Conservation (phyloP, 257 asterid species). For the Lycium barbarum region DNA sequence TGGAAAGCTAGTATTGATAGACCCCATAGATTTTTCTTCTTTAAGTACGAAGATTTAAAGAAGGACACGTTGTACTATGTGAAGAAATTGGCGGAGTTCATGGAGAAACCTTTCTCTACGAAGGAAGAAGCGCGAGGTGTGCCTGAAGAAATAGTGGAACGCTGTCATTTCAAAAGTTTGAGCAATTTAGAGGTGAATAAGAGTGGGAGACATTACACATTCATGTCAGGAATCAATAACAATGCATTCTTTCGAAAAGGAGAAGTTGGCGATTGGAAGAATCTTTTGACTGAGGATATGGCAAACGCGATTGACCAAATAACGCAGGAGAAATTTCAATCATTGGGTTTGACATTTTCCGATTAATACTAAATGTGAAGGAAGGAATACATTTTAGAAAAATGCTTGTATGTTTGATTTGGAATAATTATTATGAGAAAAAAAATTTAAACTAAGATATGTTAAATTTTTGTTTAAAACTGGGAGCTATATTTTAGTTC, state of each 20-base stretch:
- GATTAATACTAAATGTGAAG: no score
- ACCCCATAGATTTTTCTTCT: not conserved
- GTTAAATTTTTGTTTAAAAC: no score
- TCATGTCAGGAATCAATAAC: not conserved
- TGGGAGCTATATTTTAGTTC: no score
- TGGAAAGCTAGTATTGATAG: not conserved
- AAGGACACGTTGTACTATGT: not conserved
- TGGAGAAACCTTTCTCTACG: not conserved
- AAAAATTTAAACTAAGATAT: no score
- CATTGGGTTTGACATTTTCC: no score
- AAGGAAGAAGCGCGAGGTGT: not conserved
- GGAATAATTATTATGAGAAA: no score
- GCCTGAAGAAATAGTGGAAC: conserved; percentile 8
- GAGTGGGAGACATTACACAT: not conserved
- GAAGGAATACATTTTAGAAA: no score
- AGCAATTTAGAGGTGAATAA: conserved; percentile 38
- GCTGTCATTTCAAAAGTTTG: conserved; percentile 17
- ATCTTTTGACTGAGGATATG: conserved; percentile 22
- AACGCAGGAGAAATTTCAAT: no score
- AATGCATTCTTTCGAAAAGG: conserved; percentile 34
- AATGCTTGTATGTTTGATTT: no score
- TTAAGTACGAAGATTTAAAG: not conserved
- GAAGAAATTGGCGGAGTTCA: not conserved
- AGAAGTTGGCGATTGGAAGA: conserved; percentile 33
- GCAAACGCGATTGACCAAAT: no score